Base-by-base conservation (phyloP, 495 filamentous ascomycete genomes). In the Penicillium daleae region DNA sequence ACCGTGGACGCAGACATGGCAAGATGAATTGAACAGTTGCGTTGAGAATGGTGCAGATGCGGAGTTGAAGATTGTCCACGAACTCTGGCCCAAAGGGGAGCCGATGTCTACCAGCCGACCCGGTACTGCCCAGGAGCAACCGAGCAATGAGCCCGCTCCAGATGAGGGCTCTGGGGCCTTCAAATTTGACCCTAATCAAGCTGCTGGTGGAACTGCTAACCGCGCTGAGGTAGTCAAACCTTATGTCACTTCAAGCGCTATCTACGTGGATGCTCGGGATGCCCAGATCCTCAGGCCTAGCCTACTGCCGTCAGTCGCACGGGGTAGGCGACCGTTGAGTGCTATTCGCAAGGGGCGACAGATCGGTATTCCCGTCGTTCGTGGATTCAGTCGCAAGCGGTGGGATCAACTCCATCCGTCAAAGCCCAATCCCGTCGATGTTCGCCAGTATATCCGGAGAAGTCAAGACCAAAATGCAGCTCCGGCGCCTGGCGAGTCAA, bases 1-100 rank as follows among this genome's bases (percentile, higher is more conserved):
- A 54, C 91, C 92, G 0, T 97, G 93, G 90, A 93, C 91, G 1
- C 84, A 95, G 64, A 97, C 94, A 1, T 99, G 96, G 92, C 84
- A 84, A 51, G 93, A 97, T 72, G 93, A 99, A 73, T 81, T 99
- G 13, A 88, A 89, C 62, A 96, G 91, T 70, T 96, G 95, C 15
- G 82, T 96, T 10, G 92, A 97, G 50, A 92, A 97, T 62, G 95
- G 95, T 0, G 86, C 92, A 9, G 84, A 91, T 58, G 95, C 94
- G 2, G 95, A 99, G 71, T 85, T 93, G 74, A 99, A 97, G 75
- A 86, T 97, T 6, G 82, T 89, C 17, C 89, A 97, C 71, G 84
- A 80, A 10, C 78, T 97, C 5, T 97, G 92, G 92, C 88, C 90
- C 0, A 85, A 88, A 44, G 76, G 79, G 4, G 64, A 76, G 13